A percentile compares a stretch with the other conserved stretches of the same genome.
phyloP scores from a whole-genome alignment of 1,139 yeast species.

The Pichia sp. region DNA sequence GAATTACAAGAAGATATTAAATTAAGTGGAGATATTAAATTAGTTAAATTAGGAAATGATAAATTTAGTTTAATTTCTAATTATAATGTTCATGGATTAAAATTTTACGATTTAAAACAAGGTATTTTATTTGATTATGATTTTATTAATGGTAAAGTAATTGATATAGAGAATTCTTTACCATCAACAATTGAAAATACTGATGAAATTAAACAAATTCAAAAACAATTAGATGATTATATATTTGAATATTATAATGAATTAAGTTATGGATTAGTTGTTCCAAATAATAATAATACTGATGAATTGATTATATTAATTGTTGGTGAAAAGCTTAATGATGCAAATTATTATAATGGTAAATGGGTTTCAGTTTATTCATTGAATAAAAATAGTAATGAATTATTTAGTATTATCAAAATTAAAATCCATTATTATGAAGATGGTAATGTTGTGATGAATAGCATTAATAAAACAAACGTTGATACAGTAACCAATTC shows the following conservation, averaged over 20 bases:
- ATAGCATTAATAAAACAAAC: conserved; percentile 38
- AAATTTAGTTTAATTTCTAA: conserved; percentile 34
- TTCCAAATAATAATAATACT: conserved; percentile 25
- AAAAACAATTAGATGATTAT: conserved; percentile 33
- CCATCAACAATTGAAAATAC: conserved; percentile 25
- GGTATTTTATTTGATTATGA: conserved; percentile 59
- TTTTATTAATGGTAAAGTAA: conserved; percentile 40
- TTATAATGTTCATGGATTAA: conserved; percentile 41
- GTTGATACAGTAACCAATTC: conserved; percentile 24
- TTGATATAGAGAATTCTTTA: conserved; percentile 44
- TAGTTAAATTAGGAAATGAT: conserved; percentile 21
- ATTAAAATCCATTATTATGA: conserved; percentile 89
- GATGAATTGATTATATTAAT: conserved; percentile 36
- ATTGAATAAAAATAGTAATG: conserved; percentile 32
- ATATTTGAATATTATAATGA: conserved; percentile 51
- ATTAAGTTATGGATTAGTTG: conserved; percentile 42
- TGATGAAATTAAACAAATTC: conserved; percentile 29
- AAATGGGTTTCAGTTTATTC: conserved; percentile 73
- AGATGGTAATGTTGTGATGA: conserved; percentile 88
- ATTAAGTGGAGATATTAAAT: conserved; percentile 24
- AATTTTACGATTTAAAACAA: conserved; percentile 41
- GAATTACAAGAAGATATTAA: conserved; percentile 16
- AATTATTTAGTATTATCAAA: conserved; percentile 47
- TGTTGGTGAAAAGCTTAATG: conserved; percentile 68
- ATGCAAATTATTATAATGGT: conserved; percentile 83